Conservation (phyloP, 139 green algal genomes). For the Chlorella sorokiniana region DNA sequence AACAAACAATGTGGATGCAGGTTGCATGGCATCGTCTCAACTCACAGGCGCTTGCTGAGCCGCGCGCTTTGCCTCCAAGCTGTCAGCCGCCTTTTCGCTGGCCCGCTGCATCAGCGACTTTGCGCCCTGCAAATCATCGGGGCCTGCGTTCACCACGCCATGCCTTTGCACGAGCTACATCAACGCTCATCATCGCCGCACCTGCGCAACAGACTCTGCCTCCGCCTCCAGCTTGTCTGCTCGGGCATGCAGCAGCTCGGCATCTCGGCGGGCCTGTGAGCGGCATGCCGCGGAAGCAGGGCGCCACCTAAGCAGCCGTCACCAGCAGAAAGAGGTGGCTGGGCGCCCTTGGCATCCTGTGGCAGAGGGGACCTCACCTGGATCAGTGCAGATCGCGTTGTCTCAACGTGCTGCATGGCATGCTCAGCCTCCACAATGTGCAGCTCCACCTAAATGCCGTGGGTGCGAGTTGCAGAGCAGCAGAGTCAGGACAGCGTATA, state of each 20-base stretch:
- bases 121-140: background rate
- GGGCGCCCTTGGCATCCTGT: too few species aligned
- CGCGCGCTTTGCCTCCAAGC: conserved; percentile 1
- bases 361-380: too few species aligned
- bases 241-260: background rate
- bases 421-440: background rate
- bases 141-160: background rate
- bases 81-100: conserved; percentile 11
- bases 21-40: background rate
- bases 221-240: background rate
- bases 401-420: conserved; percentile 14
- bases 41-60: background rate
- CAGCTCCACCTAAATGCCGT: conserved; percentile 1
- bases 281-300: too few species aligned
- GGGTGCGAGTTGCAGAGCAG: too few species aligned
- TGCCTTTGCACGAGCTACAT: too few species aligned
- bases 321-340: background rate
- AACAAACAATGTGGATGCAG: background rate
- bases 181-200: background rate
- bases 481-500: too few species aligned
- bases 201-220: background rate
- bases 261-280: background rate
- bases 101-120: conserved; percentile 5
- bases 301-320: background rate
- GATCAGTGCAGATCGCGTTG: background rate